phyloP scores from a whole-genome alignment of 257 asterid species.

The Jacaranda mimosifolia region DNA sequence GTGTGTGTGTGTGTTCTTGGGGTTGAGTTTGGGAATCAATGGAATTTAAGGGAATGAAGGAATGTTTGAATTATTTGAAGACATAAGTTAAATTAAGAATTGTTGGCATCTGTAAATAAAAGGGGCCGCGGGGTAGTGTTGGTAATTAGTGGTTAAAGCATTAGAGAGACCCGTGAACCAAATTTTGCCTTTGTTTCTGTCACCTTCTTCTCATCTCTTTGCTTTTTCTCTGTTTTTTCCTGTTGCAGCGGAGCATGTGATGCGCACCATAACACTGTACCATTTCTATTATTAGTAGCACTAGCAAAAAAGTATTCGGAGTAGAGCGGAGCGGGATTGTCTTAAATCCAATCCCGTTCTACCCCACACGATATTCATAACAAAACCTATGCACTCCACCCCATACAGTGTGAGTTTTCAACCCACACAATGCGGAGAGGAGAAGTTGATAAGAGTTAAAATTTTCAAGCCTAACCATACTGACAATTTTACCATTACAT shows the following conservation, averaged over 20 bases:
- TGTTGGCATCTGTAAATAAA: conserved; percentile 53
- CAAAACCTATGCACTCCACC: too few relatives aligned
- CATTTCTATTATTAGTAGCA: background rate
- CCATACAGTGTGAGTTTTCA: too few relatives aligned
- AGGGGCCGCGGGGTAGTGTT: conserved; percentile 7
- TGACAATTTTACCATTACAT: too few relatives aligned
- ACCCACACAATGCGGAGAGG: too few relatives aligned
- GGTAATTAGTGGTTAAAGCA: conserved; percentile 57
- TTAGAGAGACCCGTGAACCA: conserved; percentile 74
- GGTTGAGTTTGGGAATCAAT: background rate
- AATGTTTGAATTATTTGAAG: conserved; percentile 45
- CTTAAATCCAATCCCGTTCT: too few relatives aligned
- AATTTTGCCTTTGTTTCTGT: conserved; percentile 49
- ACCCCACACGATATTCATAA: too few relatives aligned
- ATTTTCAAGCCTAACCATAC: too few relatives aligned
- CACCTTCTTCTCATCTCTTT: conserved; percentile 58
- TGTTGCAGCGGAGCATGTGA: conserved; percentile 42
- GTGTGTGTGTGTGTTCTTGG: background rate
- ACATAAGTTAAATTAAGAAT: conserved; percentile 28
- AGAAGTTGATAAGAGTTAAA: too few relatives aligned
- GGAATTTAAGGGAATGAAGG: background rate
- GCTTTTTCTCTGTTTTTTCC: conserved; percentile 21
- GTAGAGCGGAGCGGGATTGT: too few relatives aligned
- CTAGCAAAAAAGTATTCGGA: background rate
- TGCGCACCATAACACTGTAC: conserved; percentile 25